phyloP scores from a whole-genome alignment of 2,329 filamentous ascomycete genomes.

The Metarhizium rileyi region DNA sequence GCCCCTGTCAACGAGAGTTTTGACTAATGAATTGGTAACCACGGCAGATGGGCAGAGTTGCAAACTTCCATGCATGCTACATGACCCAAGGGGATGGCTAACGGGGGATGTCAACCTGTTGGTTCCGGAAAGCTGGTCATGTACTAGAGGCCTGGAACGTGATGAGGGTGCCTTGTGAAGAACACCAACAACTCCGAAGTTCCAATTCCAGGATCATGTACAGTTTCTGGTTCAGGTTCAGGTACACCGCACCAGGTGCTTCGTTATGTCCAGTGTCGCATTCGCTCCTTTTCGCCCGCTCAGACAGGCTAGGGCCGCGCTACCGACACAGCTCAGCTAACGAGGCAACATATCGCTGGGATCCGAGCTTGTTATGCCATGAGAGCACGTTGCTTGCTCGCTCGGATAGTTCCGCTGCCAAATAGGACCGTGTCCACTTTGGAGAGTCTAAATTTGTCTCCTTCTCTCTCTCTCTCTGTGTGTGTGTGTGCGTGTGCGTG shows the following conservation, averaged over 20 bases:
- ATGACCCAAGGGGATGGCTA: neutral
- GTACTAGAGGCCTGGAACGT: too few relatives aligned
- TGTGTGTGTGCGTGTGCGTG: neutral
- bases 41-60: neutral
- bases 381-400: neutral
- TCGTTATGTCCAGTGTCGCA: neutral
- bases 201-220: neutral
- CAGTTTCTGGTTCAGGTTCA: neutral
- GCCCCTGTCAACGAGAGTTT: neutral
- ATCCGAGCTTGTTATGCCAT: neutral
- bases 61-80: too few relatives aligned
- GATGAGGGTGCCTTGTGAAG: neutral
- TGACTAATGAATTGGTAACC: neutral
- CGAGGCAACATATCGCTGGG: neutral
- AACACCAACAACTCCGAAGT: neutral
- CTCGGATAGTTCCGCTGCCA: neutral
- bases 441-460: neutral
- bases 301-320: neutral
- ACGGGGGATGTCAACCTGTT: neutral
- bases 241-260: neutral
- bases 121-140: neutral
- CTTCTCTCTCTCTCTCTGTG: too few relatives aligned
- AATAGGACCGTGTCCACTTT: neutral
- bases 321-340: neutral
- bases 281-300: neutral